Base-by-base conservation (phyloP, 139 green algal species). In the Mychonastes homosphaera region DNA sequence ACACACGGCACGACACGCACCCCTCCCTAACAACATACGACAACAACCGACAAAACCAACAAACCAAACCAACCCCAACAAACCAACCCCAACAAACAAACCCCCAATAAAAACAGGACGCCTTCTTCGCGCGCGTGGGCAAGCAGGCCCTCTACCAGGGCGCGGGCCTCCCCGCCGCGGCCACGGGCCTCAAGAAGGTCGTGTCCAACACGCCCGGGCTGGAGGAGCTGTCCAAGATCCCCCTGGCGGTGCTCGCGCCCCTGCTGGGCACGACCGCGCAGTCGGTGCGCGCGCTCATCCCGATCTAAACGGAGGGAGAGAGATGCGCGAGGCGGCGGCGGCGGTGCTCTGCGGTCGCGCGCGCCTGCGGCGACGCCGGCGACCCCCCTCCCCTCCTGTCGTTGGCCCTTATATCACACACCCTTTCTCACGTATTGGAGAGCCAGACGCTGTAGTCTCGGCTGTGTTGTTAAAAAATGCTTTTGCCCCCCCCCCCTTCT, bases 41-140 rank as follows among this genome's bases (percentile, higher is more conserved):
- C n/a, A n/a, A n/a, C n/a, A n/a, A n/a, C n/a, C n/a, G n/a, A n/a
- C n/a, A n/a, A n/a, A n/a, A n/a, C n/a, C n/a, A n/a, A n/a, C n/a
- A n/a, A n/a, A n/a, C n/a, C n/a, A n/a, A n/a, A n/a, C n/a, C n/a
- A n/a, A n/a, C n/a, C n/a, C n/a, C n/a, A n/a, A n/a, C n/a, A n/a
- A n/a, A n/a, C n/a, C n/a, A n/a, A n/a, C n/a, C n/a, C n/a, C n/a
- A n/a, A n/a, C n/a, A n/a, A n/a, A n/a, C n/a, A n/a, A n/a, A n/a
- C n/a, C n/a, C n/a, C n/a, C n/a, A n/a, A n/a, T n/a, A n/a, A n/a
- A n/a, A n/a, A n/a, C n/a, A n/a, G n/a, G n/a, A n/a, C n/a, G n/a
- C n/a, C n/a, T 67, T 67, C 59, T 67, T 67, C 43, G 59, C 59
- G 12, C 47, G 58, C 19, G 35, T 65, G 4, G 58, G 58, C 47